Evolutionary conservation across 2,329 filamentous ascomycete genomes (phyloP).

Genomic region (Phyllosticta capitalensis): DNA sequence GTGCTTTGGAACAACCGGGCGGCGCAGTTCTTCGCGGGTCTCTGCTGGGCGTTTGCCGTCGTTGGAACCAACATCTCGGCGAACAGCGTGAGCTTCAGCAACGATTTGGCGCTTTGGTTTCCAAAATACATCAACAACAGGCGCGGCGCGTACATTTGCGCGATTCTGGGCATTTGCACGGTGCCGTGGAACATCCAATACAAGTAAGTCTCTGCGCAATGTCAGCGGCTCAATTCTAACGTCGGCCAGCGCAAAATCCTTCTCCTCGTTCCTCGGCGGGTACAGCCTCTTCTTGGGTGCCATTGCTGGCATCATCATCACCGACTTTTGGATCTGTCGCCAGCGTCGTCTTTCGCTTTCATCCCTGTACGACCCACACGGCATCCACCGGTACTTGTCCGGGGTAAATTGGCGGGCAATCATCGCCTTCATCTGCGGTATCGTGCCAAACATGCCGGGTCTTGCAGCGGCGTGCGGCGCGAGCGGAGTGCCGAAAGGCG

Average conservation of each 20-base stretch:
- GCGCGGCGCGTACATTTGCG: slow-evolving; percentile 26
- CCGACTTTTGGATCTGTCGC: slow-evolving; percentile 18
- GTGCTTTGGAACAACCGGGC: slow-evolving; percentile 11
- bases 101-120: slow-evolving; percentile 11
- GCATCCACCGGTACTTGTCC: slow-evolving; percentile 20
- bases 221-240: not conserved
- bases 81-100: slow-evolving; percentile 9
- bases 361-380: slow-evolving; percentile 20
- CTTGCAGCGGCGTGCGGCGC: slow-evolving; percentile 9
- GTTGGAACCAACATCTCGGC: slow-evolving; percentile 14
- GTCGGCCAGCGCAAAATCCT: slow-evolving; percentile 16
- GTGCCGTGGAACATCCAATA: slow-evolving; percentile 8
- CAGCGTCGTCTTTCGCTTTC: slow-evolving; percentile 18
- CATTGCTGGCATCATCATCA: slow-evolving; percentile 19
- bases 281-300: slow-evolving; percentile 21
- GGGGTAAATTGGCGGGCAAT: slow-evolving; percentile 20
- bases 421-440: slow-evolving; percentile 19
- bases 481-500: slow-evolving; percentile 7
- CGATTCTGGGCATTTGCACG: slow-evolving; percentile 25
- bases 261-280: slow-evolving; percentile 25
- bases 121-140: slow-evolving; percentile 13
- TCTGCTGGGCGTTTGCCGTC: slow-evolving; percentile 11
- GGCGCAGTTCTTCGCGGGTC: slow-evolving; percentile 7
- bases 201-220: slow-evolving; percentile 19
- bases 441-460: slow-evolving; percentile 17